Conservation (phyloP, 192 early-diverging fungal species). For the Coemansia sp. region DNA sequence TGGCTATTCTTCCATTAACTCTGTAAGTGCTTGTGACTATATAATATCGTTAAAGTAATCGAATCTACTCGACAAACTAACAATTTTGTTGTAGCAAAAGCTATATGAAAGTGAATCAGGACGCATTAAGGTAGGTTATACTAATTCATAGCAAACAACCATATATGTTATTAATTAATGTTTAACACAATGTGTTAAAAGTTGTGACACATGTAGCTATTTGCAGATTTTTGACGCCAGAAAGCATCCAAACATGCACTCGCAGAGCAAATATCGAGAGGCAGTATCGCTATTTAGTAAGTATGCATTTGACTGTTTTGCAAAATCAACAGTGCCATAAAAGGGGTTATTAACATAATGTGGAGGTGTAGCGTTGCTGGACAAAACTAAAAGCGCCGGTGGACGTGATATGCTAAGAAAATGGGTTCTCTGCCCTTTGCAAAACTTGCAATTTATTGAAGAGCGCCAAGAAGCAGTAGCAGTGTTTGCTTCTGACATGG, state of each 20-base stretch:
- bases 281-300: constrained; percentile 75
- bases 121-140: constrained; percentile 28
- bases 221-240: constrained; percentile 75
- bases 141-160: neutral
- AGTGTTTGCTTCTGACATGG: constrained; percentile 1
- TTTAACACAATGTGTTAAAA: neutral
- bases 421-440: constrained; percentile 38
- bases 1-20: neutral
- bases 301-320: neutral
- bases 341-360: no score
- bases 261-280: constrained; percentile 61
- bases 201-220: constrained; percentile 57
- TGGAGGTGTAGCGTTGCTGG: constrained; percentile 22
- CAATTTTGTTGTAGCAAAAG: constrained; percentile 14
- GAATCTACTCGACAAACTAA: neutral
- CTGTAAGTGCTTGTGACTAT: constrained; percentile 16
- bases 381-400: constrained; percentile 32
- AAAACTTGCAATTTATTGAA: constrained; percentile 20
- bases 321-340: no score
- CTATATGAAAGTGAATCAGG: constrained; percentile 23
- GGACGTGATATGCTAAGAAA: constrained; percentile 33
- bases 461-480: constrained; percentile 33
- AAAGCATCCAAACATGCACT: constrained; percentile 81
- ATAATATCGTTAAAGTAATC: neutral
- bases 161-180: neutral